Conservation (phyloP, 345 rosid genomes). For the Eucalyptus polyanthemos region DNA sequence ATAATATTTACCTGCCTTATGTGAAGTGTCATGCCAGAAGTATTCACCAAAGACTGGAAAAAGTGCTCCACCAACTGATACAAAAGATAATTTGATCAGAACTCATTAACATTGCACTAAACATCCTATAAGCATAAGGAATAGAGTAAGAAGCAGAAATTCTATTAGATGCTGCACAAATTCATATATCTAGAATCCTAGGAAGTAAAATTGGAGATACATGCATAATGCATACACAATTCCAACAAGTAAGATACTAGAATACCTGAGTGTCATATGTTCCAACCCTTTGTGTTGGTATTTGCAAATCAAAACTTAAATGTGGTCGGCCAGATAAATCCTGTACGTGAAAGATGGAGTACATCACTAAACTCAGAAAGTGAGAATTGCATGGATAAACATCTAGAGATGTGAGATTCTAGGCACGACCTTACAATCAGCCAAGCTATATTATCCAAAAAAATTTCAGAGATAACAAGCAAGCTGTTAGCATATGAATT, state of each 20-base stretch:
- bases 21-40: constrained; percentile 96
- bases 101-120: not conserved
- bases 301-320: constrained; percentile 61
- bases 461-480: not conserved
- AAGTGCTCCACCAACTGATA: constrained; percentile 85
- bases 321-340: constrained; percentile 86
- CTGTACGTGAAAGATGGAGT: constrained; percentile 11
- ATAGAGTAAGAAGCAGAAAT: not conserved
- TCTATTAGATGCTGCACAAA: not conserved
- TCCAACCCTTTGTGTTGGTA: constrained; percentile 80
- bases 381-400: not conserved
- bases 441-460: not conserved
- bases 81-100: not conserved
- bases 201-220: not conserved
- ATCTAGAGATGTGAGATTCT: not conserved
- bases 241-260: not conserved
- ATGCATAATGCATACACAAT: not conserved
- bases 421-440: not conserved
- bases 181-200: not conserved
- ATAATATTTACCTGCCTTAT: constrained; percentile 59
- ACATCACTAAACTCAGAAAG: not conserved
- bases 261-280: constrained; percentile 80
- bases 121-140: not conserved
- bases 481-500: not conserved
- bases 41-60: constrained; percentile 87